Percentiles rank a stretch among this genome's conserved stretches.
Conservation (phyloP, 2,329 filamentous ascomycete species). For the Samsoniella hepiali region DNA sequence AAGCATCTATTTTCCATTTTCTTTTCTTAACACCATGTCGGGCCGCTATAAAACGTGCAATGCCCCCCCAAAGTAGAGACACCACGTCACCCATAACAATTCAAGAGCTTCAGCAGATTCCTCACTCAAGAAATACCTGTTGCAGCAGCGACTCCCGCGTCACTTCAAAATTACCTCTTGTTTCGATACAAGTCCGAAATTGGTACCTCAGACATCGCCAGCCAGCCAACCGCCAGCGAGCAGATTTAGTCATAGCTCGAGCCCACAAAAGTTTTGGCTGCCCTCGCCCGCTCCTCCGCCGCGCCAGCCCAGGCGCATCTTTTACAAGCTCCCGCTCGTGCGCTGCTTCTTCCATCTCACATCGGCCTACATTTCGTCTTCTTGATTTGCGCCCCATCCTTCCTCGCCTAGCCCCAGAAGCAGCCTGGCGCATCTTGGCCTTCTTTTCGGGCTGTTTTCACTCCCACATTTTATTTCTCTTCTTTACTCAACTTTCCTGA, state of each 20-base stretch:
- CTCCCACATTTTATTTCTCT: neutral
- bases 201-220: slow-evolving; percentile 30
- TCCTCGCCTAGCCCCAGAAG: neutral
- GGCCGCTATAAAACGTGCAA: no score
- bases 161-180: no score
- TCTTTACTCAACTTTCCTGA: neutral
- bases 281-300: neutral
- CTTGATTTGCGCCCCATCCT: neutral
- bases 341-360: slow-evolving; percentile 7
- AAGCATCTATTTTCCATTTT: no score
- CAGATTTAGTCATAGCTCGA: slow-evolving; percentile 14
- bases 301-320: slow-evolving; percentile 7
- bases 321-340: slow-evolving; percentile 5
- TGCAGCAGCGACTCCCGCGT: no score
- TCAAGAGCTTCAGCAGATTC: no score
- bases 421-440: neutral
- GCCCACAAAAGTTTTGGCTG: slow-evolving; percentile 12
- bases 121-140: no score
- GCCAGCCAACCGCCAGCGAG: neutral
- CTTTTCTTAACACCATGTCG: no score
- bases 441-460: neutral
- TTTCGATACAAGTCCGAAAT: neutral
- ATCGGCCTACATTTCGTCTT: neutral
- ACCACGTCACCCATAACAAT: no score
- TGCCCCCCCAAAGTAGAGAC: no score